A percentile compares a stretch with the other conserved stretches of the same genome.
phyloP scores from a whole-genome alignment of 75 land plant species.

The Sequoiadendron giganteum region DNA sequence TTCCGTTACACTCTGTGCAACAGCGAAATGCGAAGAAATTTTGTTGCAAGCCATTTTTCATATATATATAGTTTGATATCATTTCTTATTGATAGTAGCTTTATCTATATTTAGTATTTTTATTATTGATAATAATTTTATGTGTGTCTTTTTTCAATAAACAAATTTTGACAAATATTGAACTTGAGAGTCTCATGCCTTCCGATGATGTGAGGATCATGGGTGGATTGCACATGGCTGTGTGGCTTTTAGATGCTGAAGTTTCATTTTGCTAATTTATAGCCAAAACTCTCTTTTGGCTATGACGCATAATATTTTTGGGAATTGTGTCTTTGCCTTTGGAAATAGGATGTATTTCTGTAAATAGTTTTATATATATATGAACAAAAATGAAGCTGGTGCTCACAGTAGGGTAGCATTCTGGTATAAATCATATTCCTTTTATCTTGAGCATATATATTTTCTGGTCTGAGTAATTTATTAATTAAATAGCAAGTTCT shows the following conservation, averaged over 20 bases:
- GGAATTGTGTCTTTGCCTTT: not conserved
- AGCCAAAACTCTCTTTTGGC: not conserved
- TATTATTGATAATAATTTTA: no score
- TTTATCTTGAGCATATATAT: not conserved
- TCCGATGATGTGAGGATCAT: not conserved
- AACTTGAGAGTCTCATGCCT: not conserved
- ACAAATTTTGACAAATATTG: not conserved
- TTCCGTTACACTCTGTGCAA: no score
- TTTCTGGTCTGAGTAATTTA: not conserved
- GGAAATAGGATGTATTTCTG: not conserved
- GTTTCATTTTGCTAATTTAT: not conserved
- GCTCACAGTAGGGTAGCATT: not conserved
- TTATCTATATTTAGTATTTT: no score
- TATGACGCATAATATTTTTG: not conserved
- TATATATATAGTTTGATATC: no score
- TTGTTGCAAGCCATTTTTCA: no score
- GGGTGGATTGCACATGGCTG: not conserved
- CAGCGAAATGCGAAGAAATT: no score
- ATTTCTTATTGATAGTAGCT: no score
- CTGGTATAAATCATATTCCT: not conserved
- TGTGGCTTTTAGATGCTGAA: not conserved
- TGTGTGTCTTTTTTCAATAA: not conserved
- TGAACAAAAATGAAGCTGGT: not conserved
- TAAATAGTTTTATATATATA: not conserved
- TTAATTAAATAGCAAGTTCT: not conserved